Base-by-base conservation (phyloP, 2,329 filamentous ascomycete species). In the Fusarium sp. region DNA sequence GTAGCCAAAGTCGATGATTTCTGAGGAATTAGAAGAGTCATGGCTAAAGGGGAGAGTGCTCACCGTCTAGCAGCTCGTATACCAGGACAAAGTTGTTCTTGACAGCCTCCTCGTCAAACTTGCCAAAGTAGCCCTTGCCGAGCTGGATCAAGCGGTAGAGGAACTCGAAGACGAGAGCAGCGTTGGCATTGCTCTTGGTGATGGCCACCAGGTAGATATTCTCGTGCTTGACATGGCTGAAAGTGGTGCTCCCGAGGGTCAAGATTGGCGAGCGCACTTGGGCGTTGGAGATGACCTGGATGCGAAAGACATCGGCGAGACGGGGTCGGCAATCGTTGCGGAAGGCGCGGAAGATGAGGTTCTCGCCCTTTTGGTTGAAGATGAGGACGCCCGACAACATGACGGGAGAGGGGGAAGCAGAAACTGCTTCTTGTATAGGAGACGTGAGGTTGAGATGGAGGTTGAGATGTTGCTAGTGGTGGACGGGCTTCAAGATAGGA, bases 51-150 rank as follows among this genome's bases (percentile, higher is more conserved):
- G 1, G 4, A 11, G 22, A 14, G 11, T 9, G 59, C 30, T 72
- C 81, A 97, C 94, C 94, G 84, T 99, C 97, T 65, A 99, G 86
- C 66, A 99, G 89, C 88, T 99, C 97, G 84, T 99, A 99, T 43
- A 99, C 95, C 76, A 99, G 88, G 74, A 99, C 97, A 86, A 99
- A 99, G 87, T 99, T 99, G 86, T 98, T 98, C 92, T 99, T 99
- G 79, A 99, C 96, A 66, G 97, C 95, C 86, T 99, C 97, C 88
- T 99, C 97, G 81, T 99, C 97, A 81, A 99, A 98, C 85, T 98
- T 98, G 82, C 94, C 96, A 88, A 99, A 99, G 85, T 99, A 99
- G 67, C 95, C 94, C 85, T 94, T 95, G 47, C 97, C 97, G 74
- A 99, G 87, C 81, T 93, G 90, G 75, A 98, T 94, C 80, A 99